Conservation (phyloP, 495 filamentous ascomycete species). For the Xylaria scruposa region DNA sequence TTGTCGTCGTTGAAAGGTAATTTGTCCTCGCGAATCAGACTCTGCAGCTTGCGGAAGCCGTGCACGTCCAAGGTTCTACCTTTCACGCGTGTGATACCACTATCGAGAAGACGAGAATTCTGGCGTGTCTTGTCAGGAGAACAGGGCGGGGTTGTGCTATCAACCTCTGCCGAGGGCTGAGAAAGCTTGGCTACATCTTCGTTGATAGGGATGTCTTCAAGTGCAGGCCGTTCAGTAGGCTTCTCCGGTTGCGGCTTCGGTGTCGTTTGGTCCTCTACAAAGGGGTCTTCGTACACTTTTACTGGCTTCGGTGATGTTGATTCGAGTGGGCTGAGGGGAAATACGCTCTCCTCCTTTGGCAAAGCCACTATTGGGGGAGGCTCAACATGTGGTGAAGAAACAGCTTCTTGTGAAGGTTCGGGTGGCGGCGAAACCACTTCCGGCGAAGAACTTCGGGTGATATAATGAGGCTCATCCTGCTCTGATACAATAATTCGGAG, state of each 20-base stretch:
- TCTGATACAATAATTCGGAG: conserved; percentile 18
- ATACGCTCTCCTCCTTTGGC: conserved; percentile 19
- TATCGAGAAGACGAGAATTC: conserved; percentile 68
- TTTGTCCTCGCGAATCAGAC: conserved; percentile 75
- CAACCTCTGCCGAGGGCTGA: conserved; percentile 32
- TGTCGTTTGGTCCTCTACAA: conserved; percentile 52
- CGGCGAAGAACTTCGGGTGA: not conserved
- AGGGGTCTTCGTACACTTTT: conserved; percentile 67
- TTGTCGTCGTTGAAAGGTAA: conserved; percentile 61
- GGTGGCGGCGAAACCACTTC: not conserved
- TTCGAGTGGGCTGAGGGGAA: conserved; percentile 30
- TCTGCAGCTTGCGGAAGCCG: conserved; percentile 86
- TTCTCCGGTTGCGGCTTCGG: conserved; percentile 40
- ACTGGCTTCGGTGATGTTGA: conserved; percentile 49
- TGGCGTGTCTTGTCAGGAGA: conserved; percentile 60
- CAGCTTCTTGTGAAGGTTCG: not conserved
- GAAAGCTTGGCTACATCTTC: conserved; percentile 56
- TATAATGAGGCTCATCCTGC: not conserved
- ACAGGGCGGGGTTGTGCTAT: conserved; percentile 31
- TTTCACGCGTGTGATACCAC: conserved; percentile 76
- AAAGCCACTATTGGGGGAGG: not conserved
- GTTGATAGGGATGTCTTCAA: conserved; percentile 60
- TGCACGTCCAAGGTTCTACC: conserved; percentile 78
- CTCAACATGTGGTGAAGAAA: conserved; percentile 29
- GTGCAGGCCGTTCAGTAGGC: conserved; percentile 50